A percentile compares a stretch with the other conserved stretches of the same genome.
These are phyloP conservation scores for Boletus tomentosulus DNA, from an alignment of 768 basidiomycete species.

Conservation along the genomic window DNA sequence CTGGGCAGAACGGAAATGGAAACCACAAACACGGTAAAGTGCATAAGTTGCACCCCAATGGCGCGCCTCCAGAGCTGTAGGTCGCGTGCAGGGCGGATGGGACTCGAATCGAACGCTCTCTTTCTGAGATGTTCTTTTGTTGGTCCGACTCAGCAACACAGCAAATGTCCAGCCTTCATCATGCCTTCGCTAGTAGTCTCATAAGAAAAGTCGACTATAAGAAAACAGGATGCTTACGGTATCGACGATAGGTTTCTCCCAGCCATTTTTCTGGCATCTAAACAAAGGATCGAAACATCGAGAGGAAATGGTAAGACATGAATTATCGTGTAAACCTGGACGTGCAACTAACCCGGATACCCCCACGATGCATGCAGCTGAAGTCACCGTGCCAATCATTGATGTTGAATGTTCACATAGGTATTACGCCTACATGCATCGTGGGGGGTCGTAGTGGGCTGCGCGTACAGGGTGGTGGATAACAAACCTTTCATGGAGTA, in stretches of 20 bases:
- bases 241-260: conserved; percentile 82
- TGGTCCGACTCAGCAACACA: conserved; percentile 61
- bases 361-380: neutral
- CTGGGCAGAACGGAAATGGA: neutral
- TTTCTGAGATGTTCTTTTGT: conserved; percentile 65
- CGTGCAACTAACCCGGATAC: neutral
- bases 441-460: neutral
- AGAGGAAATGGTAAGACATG: neutral
- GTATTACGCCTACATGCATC: neutral
- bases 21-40: conserved; percentile 71
- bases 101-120: conserved; percentile 73
- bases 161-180: conserved; percentile 57
- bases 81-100: conserved; percentile 61
- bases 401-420: neutral
- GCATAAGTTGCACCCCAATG: conserved; percentile 91
- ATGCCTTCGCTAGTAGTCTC: conserved; percentile 40
- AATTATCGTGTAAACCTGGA: neutral
- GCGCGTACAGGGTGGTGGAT: neutral
- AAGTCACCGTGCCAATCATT: neutral
- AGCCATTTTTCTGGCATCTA: conserved; percentile 85
- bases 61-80: conserved; percentile 75
- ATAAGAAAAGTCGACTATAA: conserved; percentile 4
- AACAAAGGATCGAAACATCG: neutral
- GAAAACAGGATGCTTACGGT: conserved; percentile 41
- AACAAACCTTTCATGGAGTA: conserved; percentile 72